Base-by-base conservation (phyloP, 129 eudicot species). In the Centella asiatica region DNA sequence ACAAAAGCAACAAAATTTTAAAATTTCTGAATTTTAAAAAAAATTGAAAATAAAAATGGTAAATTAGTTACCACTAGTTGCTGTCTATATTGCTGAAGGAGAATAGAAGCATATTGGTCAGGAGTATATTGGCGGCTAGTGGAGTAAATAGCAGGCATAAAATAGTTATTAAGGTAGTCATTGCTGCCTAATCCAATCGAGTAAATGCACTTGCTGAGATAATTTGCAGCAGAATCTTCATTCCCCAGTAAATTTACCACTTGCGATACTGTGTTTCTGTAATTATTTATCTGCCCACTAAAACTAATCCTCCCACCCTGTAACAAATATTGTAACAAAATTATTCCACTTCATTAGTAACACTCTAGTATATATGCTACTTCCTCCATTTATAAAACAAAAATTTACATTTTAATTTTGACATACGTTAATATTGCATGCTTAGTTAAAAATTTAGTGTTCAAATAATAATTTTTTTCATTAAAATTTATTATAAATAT, bases 131-230 rank as follows among this genome's bases (percentile, higher is more conserved):
- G 54, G 27, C 50, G 47, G 56, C 70, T 64, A 12, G 65, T 52
- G 1, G 42, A 4, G 29, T 63, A 64, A 49, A 19, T 18, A 5
- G 19, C 5, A 2, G 69, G 69, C 70, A 71, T 62, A 45, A 72
- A 72, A 64, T 72, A 72, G 52, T 72, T 65, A 47, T 54, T 46
- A 15, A 65, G 71, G 50, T 56, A 72, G 28, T 74, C 74, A 17
- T 69, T 76, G 80, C 68, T 76, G 62, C 80, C 80, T 19, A 69
- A 12, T 29, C 72, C 68, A 27, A 76, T 53, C 11, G 69, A 37
- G 64, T 57, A 76, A 1, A 71, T 65, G 62, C 72, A 76, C 23
- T 75, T 62, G 57, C 67, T 48, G 6, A 75, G 56, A 31, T 69
- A 64, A 46, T 49, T n/a, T 4, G 74, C 74, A 29, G 79, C 75